Conservation (phyloP, 1,284 basidiomycete genomes). For the Meripilus lineatus region DNA sequence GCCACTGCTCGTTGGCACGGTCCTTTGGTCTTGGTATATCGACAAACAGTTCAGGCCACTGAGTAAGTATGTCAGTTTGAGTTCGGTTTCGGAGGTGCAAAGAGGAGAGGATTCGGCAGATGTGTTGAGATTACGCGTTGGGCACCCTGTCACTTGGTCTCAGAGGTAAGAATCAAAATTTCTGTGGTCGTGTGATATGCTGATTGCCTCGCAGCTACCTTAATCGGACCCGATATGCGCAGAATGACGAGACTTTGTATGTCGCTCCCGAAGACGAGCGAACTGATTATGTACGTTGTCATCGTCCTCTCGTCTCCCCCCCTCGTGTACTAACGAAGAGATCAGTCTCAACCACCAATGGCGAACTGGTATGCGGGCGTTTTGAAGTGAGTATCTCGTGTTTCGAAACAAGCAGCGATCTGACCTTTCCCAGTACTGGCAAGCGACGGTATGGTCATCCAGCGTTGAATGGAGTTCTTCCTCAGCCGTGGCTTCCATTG, state of each 20-base stretch:
- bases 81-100: conserved; percentile 84
- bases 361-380: conserved; percentile 89
- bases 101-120: conserved; percentile 79
- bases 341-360: conserved; percentile 89
- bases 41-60: conserved; percentile 70
- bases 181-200: conserved; percentile 4
- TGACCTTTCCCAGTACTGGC: conserved; percentile 42
- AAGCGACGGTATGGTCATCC: conserved; percentile 89
- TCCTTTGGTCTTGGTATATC: conserved; percentile 79
- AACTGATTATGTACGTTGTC: conserved; percentile 75
- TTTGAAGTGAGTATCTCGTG: conserved; percentile 58
- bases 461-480: conserved; percentile 82
- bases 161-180: conserved; percentile 56
- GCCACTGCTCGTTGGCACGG: conserved; percentile 74
- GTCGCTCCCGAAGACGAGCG: conserved; percentile 87
- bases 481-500: conserved; percentile 87
- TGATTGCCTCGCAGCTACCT: conserved; percentile 54
- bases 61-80: conserved; percentile 78
- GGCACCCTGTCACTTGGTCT: conserved; percentile 79
- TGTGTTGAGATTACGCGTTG: conserved; percentile 64
- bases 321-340: conserved; percentile 3
- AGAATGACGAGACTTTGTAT: conserved; percentile 93
- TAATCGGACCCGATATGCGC: conserved; percentile 79
- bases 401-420: background rate
- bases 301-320: conserved; percentile 6